Conservation (phyloP, 495 filamentous ascomycete species). For the Recurvomyces mirabilis region DNA sequence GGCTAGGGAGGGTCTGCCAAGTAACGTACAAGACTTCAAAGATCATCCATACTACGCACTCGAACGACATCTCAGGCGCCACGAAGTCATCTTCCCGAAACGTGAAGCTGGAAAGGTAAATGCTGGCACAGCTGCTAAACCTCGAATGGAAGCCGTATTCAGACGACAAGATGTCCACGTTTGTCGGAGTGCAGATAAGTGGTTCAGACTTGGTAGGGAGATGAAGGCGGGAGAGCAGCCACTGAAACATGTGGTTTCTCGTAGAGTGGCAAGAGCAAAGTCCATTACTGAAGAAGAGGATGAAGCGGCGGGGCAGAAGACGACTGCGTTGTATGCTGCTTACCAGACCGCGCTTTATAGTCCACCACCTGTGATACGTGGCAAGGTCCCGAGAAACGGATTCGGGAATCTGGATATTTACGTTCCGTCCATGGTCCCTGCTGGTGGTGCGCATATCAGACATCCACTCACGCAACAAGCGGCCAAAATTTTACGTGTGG, state of each 20-base stretch:
- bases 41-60: conserved; percentile 84
- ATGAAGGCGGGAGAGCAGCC: conserved; percentile 65
- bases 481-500: conserved; percentile 65
- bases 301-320: conserved; percentile 21
- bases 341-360: conserved; percentile 68
- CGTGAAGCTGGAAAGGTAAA: conserved; percentile 65
- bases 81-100: conserved; percentile 68
- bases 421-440: conserved; percentile 82
- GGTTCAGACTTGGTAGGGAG: conserved; percentile 76
- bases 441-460: conserved; percentile 62
- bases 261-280: conserved; percentile 26
- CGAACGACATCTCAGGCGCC: conserved; percentile 71
- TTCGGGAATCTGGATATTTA: conserved; percentile 89
- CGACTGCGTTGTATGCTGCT: conserved; percentile 53
- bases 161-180: conserved; percentile 66
- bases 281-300: conserved; percentile 23
- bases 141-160: conserved; percentile 57
- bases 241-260: conserved; percentile 52
- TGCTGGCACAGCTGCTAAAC: conserved; percentile 48
- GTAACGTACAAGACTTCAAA: conserved; percentile 83
- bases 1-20: conserved; percentile 74
- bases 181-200: conserved; percentile 65
- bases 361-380: conserved; percentile 62
- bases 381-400: conserved; percentile 69
- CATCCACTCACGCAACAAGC: conserved; percentile 58